Evolutionary conservation across 805 yeast species (phyloP), one percentile per base, ranked within the genome.

Genomic region (Grigorovia jiainica): DNA sequence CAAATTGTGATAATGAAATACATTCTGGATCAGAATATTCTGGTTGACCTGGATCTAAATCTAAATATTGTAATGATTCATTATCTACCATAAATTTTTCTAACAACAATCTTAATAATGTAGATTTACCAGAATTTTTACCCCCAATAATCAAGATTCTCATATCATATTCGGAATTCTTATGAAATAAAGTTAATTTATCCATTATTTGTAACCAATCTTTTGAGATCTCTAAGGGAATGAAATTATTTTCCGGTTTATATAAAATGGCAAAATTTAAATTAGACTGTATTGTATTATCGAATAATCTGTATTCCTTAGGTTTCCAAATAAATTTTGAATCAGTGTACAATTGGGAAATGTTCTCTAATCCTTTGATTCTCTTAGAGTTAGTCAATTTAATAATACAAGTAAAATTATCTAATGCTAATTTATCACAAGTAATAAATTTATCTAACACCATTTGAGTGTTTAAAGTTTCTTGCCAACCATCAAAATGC

Each of bases 21-120:
- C 82, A 73, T 25, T 82, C 87, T 0, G 95, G 92, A 7, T 67
- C 66, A 0, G 87, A 77, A 47, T 71, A 78, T 52, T 84, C 94
- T 0, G 95, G 78, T 55, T 87, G 95, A 1, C 95, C 95, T 0
- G 96, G 95, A 55, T 89, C 97, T 1, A 86, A 56, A 51, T 89
- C 96, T 33, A 89, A 49, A 31, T 78, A 72, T 17, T 72, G 68
- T 3, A 79, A 61, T 0, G 55, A 43, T 58, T 53, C 7, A 53
- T 43, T 9, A 20, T 46, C 45, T 7, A 40, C 32, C 4, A 75
- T 52, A 1, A 77, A 49, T 18, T 63, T 63, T 50, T 84, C 82
- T 4, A 75, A 42, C 5, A 86, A 55, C 2, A 75, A 46, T 47
- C 76, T 72, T 10, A 78, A 58, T 36, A 83, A 68, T 0, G 94